phyloP scores from a whole-genome alignment of 2,329 filamentous ascomycete species.

The Aureobasidium sp. region DNA sequence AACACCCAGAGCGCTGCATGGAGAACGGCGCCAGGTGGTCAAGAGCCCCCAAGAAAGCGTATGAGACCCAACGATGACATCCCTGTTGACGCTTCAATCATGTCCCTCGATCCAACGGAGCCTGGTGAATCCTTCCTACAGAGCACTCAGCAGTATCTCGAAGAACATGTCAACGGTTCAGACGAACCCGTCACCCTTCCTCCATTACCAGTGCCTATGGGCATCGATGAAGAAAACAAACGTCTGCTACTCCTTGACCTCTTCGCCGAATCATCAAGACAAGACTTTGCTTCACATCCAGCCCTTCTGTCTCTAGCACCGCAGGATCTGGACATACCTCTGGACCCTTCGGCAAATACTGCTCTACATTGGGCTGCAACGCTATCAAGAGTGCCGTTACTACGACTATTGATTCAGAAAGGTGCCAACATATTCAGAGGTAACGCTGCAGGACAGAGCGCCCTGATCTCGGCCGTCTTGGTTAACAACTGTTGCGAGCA shows the following conservation, averaged over 20 bases:
- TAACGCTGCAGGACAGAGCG: slow-evolving; percentile 84
- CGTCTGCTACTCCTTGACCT: slow-evolving; percentile 75
- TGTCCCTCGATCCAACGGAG: slow-evolving; percentile 64
- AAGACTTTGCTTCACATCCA: slow-evolving; percentile 67
- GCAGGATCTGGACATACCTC: slow-evolving; percentile 81
- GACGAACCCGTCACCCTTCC: slow-evolving; percentile 55
- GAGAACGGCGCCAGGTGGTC: slow-evolving; percentile 19
- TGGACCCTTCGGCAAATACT: slow-evolving; percentile 82
- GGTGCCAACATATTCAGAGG: slow-evolving; percentile 84
- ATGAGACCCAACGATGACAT: slow-evolving; percentile 43
- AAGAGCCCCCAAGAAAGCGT: slow-evolving; percentile 78
- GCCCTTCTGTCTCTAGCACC: slow-evolving; percentile 69
- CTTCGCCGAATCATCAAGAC: slow-evolving; percentile 53
- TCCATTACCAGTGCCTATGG: slow-evolving; percentile 54
- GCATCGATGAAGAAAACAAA: slow-evolving; percentile 67
- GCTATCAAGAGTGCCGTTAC: slow-evolving; percentile 72
- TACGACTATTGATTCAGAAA: slow-evolving; percentile 72
- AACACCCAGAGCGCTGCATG: slow-evolving; percentile 46
- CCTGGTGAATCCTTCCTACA: slow-evolving; percentile 74
- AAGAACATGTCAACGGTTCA: slow-evolving; percentile 34
- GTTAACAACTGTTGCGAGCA: slow-evolving; percentile 94
- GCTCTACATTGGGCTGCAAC: slow-evolving; percentile 96
- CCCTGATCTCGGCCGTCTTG: slow-evolving; percentile 83
- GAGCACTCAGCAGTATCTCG: slow-evolving; percentile 38
- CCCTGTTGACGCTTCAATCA: slow-evolving; percentile 50